Base-by-base conservation (phyloP, 2,329 filamentous ascomycete species). In the Microcyclosporella mali region DNA sequence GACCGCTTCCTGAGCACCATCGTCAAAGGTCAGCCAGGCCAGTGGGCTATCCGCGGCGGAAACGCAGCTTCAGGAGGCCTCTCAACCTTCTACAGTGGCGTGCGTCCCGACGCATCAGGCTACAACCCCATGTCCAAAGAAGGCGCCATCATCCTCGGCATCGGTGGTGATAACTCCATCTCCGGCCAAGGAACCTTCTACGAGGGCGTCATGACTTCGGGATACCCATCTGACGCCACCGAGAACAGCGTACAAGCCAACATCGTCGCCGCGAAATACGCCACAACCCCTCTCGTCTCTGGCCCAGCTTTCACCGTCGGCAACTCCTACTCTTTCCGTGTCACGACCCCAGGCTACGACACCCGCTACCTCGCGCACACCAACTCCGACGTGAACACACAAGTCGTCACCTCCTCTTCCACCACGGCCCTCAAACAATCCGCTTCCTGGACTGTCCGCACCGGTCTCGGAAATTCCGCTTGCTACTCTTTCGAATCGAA, bases 101-200 rank as follows among this genome's bases (percentile, higher is more conserved):
- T 53, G 1, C 74, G 79, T 3, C 79, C 79, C 3, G 67, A 43
- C 6, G 46, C 38, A 2, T 25, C 36, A 2, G 78, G 77, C 8
- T 82, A 82, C 62, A 74, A 79, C 57, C 63, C 67, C 0, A 84
- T 83, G 80, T 67, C 55, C 50, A 81, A 82, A 51, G 79, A 84
- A 56, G 79, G 79, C 10, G 73, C 79, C 43, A 79, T 84, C 33
- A 71, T 83, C 45, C 75, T 83, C n/a, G 79, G 80, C n/a, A 81
- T 82, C 41, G 80, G 80, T n/a, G 80, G 80, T 6, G 80, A 83
- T 52, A 84, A 80, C 64, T 79, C 75, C 56, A 65, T 67, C 52
- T 55, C 73, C 35, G 79, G 69, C 1, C 75, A 81, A 56, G 79
- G 79, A 18, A 56, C 50, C 3, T 59, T 59, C 46, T 60, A 82